Conservation (phyloP, 2,329 filamentous ascomycete genomes). For the Xylaria sp. region DNA sequence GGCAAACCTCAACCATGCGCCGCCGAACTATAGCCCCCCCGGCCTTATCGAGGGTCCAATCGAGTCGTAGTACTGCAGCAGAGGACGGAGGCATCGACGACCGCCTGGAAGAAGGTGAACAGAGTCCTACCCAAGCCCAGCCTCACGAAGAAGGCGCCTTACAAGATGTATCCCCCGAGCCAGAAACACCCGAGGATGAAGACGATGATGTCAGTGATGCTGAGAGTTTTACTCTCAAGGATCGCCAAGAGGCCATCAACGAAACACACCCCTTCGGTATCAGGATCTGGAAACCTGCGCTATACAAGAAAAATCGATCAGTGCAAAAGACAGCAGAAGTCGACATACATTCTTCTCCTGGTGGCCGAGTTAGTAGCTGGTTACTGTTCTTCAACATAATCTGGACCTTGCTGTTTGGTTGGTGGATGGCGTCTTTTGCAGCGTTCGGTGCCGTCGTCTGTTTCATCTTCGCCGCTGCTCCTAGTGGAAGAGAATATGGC, state of each 20-base stretch:
- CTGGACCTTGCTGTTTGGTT: slow-evolving; percentile 93
- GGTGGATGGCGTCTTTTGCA: slow-evolving; percentile 89
- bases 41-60: slow-evolving; percentile 56
- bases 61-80: slow-evolving; percentile 48
- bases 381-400: slow-evolving; percentile 87
- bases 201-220: slow-evolving; percentile 84
- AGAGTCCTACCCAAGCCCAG: slow-evolving; percentile 39
- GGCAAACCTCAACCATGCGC: slow-evolving; percentile 53
- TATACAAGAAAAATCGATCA: slow-evolving; percentile 97
- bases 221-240: slow-evolving; percentile 97
- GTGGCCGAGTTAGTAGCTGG: slow-evolving; percentile 84
- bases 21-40: slow-evolving; percentile 51
- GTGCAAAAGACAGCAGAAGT: slow-evolving; percentile 96
- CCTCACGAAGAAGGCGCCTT: slow-evolving; percentile 53
- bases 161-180: slow-evolving; percentile 38
- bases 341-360: slow-evolving; percentile 95
- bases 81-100: slow-evolving; percentile 49
- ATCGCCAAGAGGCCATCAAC: slow-evolving; percentile 97
- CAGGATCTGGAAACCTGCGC: slow-evolving; percentile 95
- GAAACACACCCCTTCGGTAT: slow-evolving; percentile 99
- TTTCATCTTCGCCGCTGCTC: slow-evolving; percentile 79
- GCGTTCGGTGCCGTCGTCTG: slow-evolving; percentile 80
- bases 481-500: slow-evolving; percentile 87
- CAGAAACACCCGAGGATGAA: slow-evolving; percentile 57
- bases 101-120: slow-evolving; percentile 48